phyloP scores from a whole-genome alignment of 345 rosid genomes.

The Bruguiera sexangula region DNA sequence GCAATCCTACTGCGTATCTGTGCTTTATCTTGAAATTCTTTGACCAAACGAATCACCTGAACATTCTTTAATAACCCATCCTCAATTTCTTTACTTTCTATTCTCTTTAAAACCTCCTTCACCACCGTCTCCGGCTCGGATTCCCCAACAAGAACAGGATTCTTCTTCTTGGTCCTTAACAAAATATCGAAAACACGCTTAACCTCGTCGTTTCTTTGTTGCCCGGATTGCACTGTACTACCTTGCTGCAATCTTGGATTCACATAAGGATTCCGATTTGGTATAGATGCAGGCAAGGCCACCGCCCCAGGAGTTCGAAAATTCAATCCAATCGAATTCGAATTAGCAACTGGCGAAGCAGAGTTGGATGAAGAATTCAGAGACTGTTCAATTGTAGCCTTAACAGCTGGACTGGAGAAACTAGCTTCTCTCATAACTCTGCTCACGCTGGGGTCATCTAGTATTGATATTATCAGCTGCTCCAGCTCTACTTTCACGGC shows the following conservation, averaged over 20 bases:
- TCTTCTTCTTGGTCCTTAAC: constrained; percentile 58
- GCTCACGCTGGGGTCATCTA: constrained; percentile 97
- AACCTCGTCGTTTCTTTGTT: constrained; percentile 59
- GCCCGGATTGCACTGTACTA: constrained; percentile 29
- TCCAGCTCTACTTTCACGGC: constrained; percentile 98
- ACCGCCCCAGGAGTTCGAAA: constrained; percentile 43
- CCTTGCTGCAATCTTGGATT: constrained; percentile 77
- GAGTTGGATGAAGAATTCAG: constrained; percentile 40
- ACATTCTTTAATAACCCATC: constrained; percentile 56
- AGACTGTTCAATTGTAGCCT: constrained; percentile 85
- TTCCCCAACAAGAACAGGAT: constrained; percentile 89
- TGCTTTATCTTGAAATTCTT: constrained; percentile 51
- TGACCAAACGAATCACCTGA: constrained; percentile 56
- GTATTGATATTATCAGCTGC: constrained; percentile 89
- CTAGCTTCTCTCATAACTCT: constrained; percentile 98
- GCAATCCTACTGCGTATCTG: constrained; percentile 43
- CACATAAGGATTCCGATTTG: constrained; percentile 61
- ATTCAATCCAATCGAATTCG: constrained; percentile 51
- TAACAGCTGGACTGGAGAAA: constrained; percentile 94
- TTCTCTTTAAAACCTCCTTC: constrained; percentile 58
- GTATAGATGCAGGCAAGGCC: constrained; percentile 11
- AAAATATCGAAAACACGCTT: constrained; percentile 64
- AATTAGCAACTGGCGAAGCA: constrained; percentile 26
- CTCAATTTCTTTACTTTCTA: constrained; percentile 60
- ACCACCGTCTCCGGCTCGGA: constrained; percentile 67